Evolutionary conservation across 2,329 filamentous ascomycete species (phyloP).

Genomic region (Scleromitrula shiraiana): DNA sequence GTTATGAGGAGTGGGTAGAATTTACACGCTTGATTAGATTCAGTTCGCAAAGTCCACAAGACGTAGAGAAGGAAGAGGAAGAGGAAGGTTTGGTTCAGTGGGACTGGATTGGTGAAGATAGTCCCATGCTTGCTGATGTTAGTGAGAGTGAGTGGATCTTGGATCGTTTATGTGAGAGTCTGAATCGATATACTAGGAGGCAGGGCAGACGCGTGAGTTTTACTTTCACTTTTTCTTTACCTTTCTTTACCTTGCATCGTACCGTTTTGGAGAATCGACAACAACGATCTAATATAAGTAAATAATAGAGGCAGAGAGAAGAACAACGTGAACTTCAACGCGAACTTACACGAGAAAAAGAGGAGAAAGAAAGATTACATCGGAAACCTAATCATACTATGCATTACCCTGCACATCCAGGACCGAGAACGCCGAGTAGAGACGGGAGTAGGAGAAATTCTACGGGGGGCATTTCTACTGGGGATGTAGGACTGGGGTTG

Average conservation of each 20-base stretch:
- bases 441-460: background rate
- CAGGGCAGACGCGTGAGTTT: conserved; percentile 21
- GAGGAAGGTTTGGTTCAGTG: conserved; percentile 55
- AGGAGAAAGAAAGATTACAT: background rate
- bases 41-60: conserved; percentile 30
- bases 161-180: conserved; percentile 56
- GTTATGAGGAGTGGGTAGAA: conserved; percentile 61
- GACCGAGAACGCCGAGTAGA: background rate
- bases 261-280: background rate
- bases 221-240: background rate
- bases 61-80: conserved; percentile 38
- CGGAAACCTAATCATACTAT: background rate
- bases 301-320: background rate
- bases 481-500: too few species aligned
- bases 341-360: too few species aligned
- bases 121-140: conserved; percentile 55
- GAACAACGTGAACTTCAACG: background rate
- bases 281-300: background rate
- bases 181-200: conserved; percentile 35
- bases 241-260: background rate
- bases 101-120: conserved; percentile 66
- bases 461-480: background rate
- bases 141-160: conserved; percentile 61
- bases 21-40: conserved; percentile 57
- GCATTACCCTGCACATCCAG: conserved; percentile 2